Evolutionary conservation across 805 yeast genomes (phyloP).

Genomic region (Candida dajiaensis): DNA sequence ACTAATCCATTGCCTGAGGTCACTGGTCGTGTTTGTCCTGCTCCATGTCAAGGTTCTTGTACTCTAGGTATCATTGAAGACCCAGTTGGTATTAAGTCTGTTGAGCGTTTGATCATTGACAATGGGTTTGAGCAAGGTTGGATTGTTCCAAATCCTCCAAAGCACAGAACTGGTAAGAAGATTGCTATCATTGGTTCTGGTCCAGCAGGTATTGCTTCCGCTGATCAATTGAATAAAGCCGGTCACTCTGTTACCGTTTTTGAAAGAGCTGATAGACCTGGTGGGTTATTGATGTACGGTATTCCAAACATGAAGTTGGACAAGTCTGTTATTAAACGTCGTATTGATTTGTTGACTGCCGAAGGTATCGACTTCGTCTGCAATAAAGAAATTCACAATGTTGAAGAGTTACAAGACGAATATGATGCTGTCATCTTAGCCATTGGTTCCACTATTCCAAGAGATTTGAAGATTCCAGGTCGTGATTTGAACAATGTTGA

Average conservation of each 20-base stretch:
- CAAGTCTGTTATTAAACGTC: conserved; percentile 85
- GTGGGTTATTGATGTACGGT: conserved; percentile 98
- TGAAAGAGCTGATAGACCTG: conserved; percentile 92
- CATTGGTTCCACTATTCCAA: conserved; percentile 93
- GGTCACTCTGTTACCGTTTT: conserved; percentile 90
- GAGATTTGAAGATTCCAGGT: conserved; percentile 92
- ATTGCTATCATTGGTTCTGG: conserved; percentile 94
- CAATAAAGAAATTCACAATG: conserved; percentile 77
- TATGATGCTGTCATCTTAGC: conserved; percentile 87
- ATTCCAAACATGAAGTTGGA: conserved; percentile 98
- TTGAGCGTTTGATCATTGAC: conserved; percentile 94
- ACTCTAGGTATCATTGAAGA: conserved; percentile 89
- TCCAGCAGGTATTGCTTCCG: conserved; percentile 94
- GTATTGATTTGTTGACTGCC: conserved; percentile 82
- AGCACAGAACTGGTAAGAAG: conserved; percentile 72
- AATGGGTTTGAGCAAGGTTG: conserved; percentile 95
- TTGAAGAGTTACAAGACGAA: conserved; percentile 55
- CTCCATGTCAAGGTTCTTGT: conserved; percentile 98
- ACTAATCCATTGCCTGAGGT: conserved; percentile 99
- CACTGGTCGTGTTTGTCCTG: conserved; percentile 90
- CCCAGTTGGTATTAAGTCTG: conserved; percentile 94
- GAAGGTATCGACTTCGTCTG: conserved; percentile 83
- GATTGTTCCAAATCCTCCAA: conserved; percentile 83
- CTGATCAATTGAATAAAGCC: conserved; percentile 94
- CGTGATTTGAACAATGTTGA: conserved; percentile 85